Evolutionary conservation across 345 rosid genomes (phyloP).

Genomic region (Corymbia maculata): DNA sequence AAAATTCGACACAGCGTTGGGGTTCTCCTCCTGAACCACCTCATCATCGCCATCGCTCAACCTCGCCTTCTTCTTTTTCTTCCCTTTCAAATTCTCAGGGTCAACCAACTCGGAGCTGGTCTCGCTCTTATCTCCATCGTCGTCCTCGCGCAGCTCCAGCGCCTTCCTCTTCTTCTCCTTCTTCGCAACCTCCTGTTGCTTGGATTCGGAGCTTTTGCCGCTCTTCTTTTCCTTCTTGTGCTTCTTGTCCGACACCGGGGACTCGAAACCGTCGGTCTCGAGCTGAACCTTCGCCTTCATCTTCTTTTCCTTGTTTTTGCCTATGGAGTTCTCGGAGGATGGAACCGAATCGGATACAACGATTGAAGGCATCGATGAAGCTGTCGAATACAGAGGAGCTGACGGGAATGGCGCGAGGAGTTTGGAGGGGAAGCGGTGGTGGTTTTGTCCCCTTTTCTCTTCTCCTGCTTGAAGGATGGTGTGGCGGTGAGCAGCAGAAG

Average conservation of each 20-base stretch:
- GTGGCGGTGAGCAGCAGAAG: constrained; percentile 13
- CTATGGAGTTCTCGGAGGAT: constrained; percentile 6
- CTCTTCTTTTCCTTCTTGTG: constrained; percentile 29
- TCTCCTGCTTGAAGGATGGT: background rate
- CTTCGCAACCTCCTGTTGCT: constrained; percentile 25
- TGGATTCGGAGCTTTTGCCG: constrained; percentile 11
- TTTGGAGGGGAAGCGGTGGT: background rate
- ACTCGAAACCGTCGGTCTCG: constrained; percentile 15
- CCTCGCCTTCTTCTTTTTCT: constrained; percentile 44
- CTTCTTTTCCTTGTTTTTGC: constrained; percentile 41
- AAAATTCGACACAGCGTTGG: constrained; percentile 57
- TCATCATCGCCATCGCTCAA: constrained; percentile 28
- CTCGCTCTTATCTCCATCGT: constrained; percentile 47
- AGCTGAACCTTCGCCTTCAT: constrained; percentile 53
- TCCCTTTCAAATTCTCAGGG: constrained; percentile 19
- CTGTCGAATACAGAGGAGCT: background rate
- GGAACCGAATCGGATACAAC: background rate
- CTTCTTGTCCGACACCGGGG: constrained; percentile 4
- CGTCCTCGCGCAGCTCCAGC: constrained; percentile 17
- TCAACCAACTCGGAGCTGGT: constrained; percentile 67
- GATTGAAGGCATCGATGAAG: constrained; percentile 45
- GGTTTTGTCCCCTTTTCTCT: constrained; percentile 15
- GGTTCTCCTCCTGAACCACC: constrained; percentile 41
- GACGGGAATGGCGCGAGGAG: background rate
- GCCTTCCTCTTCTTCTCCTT: constrained; percentile 55